Percentiles rank a stretch among this genome's conserved stretches.
phyloP scores from a whole-genome alignment of 176 grass and related monocot species.

The Guadua angustifolia region DNA sequence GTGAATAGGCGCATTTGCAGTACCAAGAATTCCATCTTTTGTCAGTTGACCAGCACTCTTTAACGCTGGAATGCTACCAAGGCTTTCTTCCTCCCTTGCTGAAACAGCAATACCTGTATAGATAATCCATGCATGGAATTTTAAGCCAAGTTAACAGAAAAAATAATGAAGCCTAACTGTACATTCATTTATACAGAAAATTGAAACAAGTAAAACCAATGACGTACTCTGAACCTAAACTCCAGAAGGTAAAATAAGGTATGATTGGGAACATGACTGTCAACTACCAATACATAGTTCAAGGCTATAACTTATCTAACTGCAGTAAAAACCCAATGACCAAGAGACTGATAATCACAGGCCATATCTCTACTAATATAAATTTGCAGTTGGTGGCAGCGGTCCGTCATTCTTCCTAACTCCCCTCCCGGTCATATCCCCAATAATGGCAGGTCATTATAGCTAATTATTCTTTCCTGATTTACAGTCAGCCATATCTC shows the following conservation, averaged over 20 bases:
- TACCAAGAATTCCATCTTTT: slow-evolving; percentile 87
- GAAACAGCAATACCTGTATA: slow-evolving; percentile 67
- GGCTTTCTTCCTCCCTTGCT: slow-evolving; percentile 60
- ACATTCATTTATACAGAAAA: slow-evolving; percentile 29
- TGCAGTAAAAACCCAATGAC: neutral
- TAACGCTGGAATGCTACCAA: slow-evolving; percentile 56
- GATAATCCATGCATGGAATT: slow-evolving; percentile 14
- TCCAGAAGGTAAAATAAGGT: neutral
- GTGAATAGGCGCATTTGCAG: slow-evolving; percentile 86
- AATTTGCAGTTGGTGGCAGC: too few species aligned
- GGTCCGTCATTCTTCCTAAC: too few species aligned
- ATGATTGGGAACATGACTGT: neutral
- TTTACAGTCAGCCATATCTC: too few species aligned
- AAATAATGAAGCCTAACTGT: slow-evolving; percentile 11
- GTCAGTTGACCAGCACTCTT: slow-evolving; percentile 64
- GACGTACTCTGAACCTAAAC: neutral
- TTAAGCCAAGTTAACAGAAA: slow-evolving; percentile 21
- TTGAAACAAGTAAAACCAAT: neutral
- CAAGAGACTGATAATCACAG: slow-evolving; percentile 1
- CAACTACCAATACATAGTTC: neutral
- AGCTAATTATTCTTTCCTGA: too few species aligned
- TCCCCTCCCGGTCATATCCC: too few species aligned
- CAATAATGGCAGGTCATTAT: too few species aligned
- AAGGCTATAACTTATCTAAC: slow-evolving; percentile 16
- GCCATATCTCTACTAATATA: too few species aligned